A percentile compares a stretch with the other conserved stretches of the same genome.
These are phyloP conservation scores for Metschnikowia gruessii DNA, from an alignment of 805 yeast species.

Conservation along the genomic window DNA sequence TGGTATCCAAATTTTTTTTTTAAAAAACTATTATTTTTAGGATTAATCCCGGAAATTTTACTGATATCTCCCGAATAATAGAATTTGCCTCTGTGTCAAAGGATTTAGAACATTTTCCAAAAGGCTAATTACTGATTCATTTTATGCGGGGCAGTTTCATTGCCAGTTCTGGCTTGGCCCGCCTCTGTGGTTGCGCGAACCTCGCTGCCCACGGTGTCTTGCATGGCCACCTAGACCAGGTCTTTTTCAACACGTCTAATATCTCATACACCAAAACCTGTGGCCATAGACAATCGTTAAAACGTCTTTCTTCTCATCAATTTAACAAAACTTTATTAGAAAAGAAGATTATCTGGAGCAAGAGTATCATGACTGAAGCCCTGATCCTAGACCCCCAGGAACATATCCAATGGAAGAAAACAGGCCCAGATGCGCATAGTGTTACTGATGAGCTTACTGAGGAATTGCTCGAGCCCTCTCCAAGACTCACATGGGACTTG, in stretches of 20 bases:
- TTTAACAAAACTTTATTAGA: too few relatives aligned
- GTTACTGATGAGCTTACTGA: slow-evolving; percentile 11
- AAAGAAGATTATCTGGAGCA: too few relatives aligned
- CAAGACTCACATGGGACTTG: slow-evolving; percentile 63
- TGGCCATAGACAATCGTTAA: too few relatives aligned
- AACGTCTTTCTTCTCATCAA: too few relatives aligned
- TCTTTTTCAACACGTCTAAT: not conserved
- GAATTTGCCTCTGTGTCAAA: too few relatives aligned
- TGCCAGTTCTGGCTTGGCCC: too few relatives aligned
- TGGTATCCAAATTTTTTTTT: not conserved
- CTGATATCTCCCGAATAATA: too few relatives aligned
- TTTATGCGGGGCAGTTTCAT: too few relatives aligned
- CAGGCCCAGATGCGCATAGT: not conserved
- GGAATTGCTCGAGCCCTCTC: slow-evolving; percentile 61
- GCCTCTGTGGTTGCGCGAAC: not conserved
- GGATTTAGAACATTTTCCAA: too few relatives aligned
- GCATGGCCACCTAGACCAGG: not conserved
- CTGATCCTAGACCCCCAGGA: slow-evolving; percentile 6
- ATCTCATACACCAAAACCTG: too few relatives aligned
- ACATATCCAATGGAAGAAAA: slow-evolving; percentile 1
- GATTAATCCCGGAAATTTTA: too few relatives aligned
- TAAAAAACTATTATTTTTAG: too few relatives aligned
- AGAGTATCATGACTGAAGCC: not conserved
- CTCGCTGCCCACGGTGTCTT: not conserved
- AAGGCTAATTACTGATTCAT: not conserved